These are phyloP conservation scores for Colletotrichum acutatum DNA, from an alignment of 2,329 filamentous ascomycete genomes.

Conservation along the genomic window DNA sequence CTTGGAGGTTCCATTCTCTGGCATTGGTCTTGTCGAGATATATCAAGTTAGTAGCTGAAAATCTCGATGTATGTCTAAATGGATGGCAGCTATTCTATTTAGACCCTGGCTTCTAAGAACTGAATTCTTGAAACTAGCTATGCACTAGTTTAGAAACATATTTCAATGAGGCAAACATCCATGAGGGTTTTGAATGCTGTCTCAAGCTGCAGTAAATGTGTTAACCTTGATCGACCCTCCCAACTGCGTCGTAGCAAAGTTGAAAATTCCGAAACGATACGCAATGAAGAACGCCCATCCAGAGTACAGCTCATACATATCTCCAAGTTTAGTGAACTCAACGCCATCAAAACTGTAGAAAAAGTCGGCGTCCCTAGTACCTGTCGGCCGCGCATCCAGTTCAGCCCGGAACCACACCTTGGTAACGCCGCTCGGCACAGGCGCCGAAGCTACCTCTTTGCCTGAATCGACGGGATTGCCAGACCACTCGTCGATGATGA, in stretches of 20 bases:
- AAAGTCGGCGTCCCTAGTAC: slow-evolving; percentile 38
- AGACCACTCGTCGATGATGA: slow-evolving; percentile 49
- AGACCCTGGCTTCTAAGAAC: too few species aligned
- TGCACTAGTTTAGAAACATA: too few species aligned
- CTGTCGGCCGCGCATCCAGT: slow-evolving; percentile 40
- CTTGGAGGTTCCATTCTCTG: too few species aligned
- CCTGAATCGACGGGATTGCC: slow-evolving; percentile 37
- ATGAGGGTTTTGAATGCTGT: too few species aligned
- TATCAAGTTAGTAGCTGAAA: too few species aligned
- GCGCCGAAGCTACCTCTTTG: slow-evolving; percentile 36
- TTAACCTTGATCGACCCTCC: slow-evolving; percentile 51
- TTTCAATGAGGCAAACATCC: too few species aligned
- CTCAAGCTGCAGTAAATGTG: slow-evolving; percentile 39
- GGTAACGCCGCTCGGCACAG: slow-evolving; percentile 35
- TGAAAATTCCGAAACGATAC: slow-evolving; percentile 61
- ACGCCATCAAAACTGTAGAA: slow-evolving; percentile 41
- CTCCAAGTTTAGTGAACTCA: slow-evolving; percentile 43
- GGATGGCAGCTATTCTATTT: too few species aligned
- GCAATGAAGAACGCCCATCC: slow-evolving; percentile 60
- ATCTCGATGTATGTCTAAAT: too few species aligned
- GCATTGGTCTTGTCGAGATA: too few species aligned
- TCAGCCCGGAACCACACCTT: slow-evolving; percentile 40
- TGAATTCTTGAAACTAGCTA: too few species aligned
- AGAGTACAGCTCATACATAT: slow-evolving; percentile 48
- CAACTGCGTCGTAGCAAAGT: slow-evolving; percentile 55